Conservation (phyloP, 176 grass and related monocot genomes). For the Eleusine coracana region DNA sequence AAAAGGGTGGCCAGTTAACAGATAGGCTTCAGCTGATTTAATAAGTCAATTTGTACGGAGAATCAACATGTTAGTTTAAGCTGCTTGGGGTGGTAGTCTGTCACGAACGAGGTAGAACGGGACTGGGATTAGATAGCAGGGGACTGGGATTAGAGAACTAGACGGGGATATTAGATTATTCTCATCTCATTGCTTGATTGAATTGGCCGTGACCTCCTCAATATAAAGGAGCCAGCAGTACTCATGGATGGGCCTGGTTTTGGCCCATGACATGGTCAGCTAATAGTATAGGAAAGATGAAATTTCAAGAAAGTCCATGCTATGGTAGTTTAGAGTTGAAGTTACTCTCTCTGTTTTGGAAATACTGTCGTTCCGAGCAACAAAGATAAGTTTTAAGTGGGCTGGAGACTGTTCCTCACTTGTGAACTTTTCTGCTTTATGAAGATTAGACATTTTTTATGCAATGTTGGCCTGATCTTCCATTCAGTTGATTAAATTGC, state of each 20-base stretch:
- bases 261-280: no score
- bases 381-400: neutral
- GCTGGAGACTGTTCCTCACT: neutral
- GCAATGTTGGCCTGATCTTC: slow-evolving; percentile 8
- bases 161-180: no score
- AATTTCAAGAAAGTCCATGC: neutral
- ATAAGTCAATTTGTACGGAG: neutral
- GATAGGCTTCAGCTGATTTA: neutral
- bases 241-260: no score
- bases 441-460: neutral
- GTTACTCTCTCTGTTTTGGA: neutral
- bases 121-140: no score
- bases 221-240: no score
- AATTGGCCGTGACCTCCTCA: no score
- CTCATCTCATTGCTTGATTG: no score
- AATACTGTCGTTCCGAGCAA: neutral
- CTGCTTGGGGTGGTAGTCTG: no score
- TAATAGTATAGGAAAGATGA: neutral
- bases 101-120: no score
- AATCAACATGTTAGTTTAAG: neutral
- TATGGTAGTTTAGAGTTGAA: neutral
- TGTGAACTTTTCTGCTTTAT: slow-evolving; percentile 12
- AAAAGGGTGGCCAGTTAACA: neutral
- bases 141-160: no score
- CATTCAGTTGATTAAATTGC: slow-evolving; percentile 28